phyloP scores from a whole-genome alignment of 306 rosid species.

The Rosa chinensis region DNA sequence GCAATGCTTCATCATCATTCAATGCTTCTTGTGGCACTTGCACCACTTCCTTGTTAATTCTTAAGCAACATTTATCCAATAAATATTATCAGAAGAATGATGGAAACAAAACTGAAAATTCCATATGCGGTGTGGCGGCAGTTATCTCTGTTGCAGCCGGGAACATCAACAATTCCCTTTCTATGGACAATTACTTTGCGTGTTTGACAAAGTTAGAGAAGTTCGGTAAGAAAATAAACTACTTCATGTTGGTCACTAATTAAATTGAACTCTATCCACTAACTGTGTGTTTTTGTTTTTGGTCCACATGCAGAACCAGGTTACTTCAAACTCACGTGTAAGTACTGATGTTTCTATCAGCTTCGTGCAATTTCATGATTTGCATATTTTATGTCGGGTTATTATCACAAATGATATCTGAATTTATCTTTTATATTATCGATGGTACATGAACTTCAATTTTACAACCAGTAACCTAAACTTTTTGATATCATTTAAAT shows the following conservation, averaged over 20 bases:
- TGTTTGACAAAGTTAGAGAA: slow-evolving; percentile 40
- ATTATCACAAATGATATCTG: too few relatives aligned
- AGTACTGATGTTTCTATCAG: slow-evolving; percentile 10
- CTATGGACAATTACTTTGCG: slow-evolving; percentile 29
- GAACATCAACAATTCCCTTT: slow-evolving; percentile 19
- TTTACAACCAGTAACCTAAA: too few relatives aligned
- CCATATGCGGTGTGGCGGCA: slow-evolving; percentile 52
- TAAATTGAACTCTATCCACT: background rate
- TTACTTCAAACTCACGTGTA: slow-evolving; percentile 40
- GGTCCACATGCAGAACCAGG: slow-evolving; percentile 26
- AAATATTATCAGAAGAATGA: background rate
- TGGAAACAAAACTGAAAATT: slow-evolving; percentile 23
- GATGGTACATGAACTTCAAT: too few relatives aligned
- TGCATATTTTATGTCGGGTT: background rate
- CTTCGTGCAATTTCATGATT: background rate
- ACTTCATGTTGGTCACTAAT: background rate
- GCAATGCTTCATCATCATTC: slow-evolving; percentile 11
- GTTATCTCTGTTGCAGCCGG: slow-evolving; percentile 48
- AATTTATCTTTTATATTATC: too few relatives aligned
- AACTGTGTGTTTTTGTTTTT: background rate
- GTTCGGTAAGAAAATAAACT: slow-evolving; percentile 35
- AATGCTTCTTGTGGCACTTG: slow-evolving; percentile 38
- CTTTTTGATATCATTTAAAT: too few relatives aligned
- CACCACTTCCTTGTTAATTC: slow-evolving; percentile 7
- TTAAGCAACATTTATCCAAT: slow-evolving; percentile 31